Percentiles rank a stretch among this genome's conserved stretches.
These are phyloP conservation scores for Adansonia rubrostipa DNA, from an alignment of 441 rosid species.

Conservation along the genomic window DNA sequence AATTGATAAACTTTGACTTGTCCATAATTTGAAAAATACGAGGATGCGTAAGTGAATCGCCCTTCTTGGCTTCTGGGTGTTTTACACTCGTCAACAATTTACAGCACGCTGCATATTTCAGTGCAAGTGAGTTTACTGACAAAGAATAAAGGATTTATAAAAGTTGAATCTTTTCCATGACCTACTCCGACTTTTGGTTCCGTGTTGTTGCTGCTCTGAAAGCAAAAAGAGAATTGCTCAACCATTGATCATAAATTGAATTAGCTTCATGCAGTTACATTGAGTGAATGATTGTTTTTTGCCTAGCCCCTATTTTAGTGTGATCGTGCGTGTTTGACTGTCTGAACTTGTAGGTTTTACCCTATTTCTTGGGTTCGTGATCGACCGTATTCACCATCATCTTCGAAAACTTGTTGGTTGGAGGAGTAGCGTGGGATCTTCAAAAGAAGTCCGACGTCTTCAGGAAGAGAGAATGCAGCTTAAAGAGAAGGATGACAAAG, in stretches of 20 bases:
- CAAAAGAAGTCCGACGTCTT: constrained; percentile 66
- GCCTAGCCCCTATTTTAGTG: background rate
- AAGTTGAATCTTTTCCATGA: background rate
- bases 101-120: no score
- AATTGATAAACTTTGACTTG: no score
- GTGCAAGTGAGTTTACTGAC: no score
- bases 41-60: no score
- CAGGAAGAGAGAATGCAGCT: constrained; percentile 61
- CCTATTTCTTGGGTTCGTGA: constrained; percentile 82
- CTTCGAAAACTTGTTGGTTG: constrained; percentile 64
- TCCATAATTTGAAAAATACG: no score
- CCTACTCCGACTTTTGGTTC: background rate
- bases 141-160: no score
- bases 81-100: no score
- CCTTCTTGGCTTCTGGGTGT: no score
- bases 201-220: background rate
- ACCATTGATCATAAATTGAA: background rate
- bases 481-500: constrained; percentile 72
- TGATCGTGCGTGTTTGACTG: background rate
- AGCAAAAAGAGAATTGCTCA: background rate
- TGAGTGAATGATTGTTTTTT: background rate
- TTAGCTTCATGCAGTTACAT: background rate
- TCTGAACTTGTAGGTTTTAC: constrained; percentile 70
- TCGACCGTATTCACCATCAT: constrained; percentile 85
- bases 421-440: constrained; percentile 64